These are phyloP conservation scores for Casuarina equisetifolia DNA, from an alignment of 306 rosid species.

Conservation along the genomic window DNA sequence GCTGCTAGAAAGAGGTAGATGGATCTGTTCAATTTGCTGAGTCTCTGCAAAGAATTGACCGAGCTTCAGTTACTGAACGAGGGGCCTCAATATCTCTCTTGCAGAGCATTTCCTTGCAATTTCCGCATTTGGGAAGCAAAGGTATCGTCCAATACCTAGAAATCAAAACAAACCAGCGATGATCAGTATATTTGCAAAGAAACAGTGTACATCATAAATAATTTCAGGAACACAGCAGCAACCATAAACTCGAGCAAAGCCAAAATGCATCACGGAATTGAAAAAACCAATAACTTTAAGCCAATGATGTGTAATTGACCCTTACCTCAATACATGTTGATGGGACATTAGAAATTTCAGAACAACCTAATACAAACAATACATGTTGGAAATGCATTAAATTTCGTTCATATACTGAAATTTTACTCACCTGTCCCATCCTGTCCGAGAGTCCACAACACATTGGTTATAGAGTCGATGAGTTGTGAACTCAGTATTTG, in stretches of 20 bases:
- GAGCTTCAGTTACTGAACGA: slow-evolving; percentile 86
- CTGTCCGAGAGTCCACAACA: slow-evolving; percentile 92
- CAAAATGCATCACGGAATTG: neutral
- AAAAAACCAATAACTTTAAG: neutral
- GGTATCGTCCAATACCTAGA: slow-evolving; percentile 85
- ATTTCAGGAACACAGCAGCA: neutral
- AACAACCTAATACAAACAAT: slow-evolving; percentile 53
- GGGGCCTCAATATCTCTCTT: slow-evolving; percentile 91
- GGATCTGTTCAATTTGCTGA: slow-evolving; percentile 61
- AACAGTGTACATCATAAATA: neutral
- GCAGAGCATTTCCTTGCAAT: slow-evolving; percentile 81
- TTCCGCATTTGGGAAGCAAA: slow-evolving; percentile 97
- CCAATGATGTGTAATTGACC: neutral
- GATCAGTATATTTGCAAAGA: neutral
- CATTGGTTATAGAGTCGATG: slow-evolving; percentile 70
- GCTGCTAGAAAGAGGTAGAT: slow-evolving; percentile 51
- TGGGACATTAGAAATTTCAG: slow-evolving; percentile 83
- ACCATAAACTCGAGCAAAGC: neutral
- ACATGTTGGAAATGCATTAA: slow-evolving; percentile 9
- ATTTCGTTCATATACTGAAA: slow-evolving; percentile 6
- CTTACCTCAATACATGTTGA: slow-evolving; percentile 83
- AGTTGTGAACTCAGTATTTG: slow-evolving; percentile 75
- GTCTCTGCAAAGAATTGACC: slow-evolving; percentile 89
- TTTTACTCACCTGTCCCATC: slow-evolving; percentile 81
- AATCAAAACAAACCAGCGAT: slow-evolving; percentile 19